A percentile compares a stretch with the other conserved stretches of the same genome.
Conservation (phyloP, 2,329 filamentous ascomycete genomes). For the Lecanicillium sp. region DNA sequence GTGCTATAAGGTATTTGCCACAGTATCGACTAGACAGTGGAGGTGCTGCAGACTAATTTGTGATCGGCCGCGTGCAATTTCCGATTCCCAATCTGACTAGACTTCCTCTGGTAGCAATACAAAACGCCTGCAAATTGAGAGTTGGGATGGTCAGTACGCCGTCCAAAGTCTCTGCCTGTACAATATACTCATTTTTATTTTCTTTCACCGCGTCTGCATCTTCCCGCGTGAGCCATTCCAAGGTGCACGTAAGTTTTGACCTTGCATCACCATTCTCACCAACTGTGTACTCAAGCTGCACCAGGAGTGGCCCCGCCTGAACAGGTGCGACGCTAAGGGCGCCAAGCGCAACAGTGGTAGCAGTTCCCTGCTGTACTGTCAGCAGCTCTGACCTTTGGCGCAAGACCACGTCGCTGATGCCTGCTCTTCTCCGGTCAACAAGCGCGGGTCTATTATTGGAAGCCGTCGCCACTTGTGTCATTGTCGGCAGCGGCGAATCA, state of each 20-base stretch:
- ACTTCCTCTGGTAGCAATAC: too few species aligned
- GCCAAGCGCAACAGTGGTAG: neutral
- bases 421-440: neutral
- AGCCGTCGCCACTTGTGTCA: neutral
- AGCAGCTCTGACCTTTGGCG: neutral
- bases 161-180: neutral
- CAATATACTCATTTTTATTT: neutral
- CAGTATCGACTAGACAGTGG: too few species aligned
- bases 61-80: too few species aligned
- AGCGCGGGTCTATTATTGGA: too few species aligned
- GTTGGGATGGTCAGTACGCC: neutral
- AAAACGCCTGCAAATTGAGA: too few species aligned
- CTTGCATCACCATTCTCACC: neutral
- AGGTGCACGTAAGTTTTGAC: neutral
- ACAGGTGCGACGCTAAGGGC: conserved; percentile 1
- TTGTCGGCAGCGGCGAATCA: neutral
- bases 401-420: neutral
- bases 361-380: neutral
- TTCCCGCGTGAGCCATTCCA: neutral
- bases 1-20: too few species aligned
- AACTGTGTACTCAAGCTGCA: neutral
- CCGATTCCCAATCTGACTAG: too few species aligned
- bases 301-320: neutral
- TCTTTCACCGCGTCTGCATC: neutral
- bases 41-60: too few species aligned